A percentile compares a stretch with the other conserved stretches of the same genome.
Conservation (phyloP, 2,329 filamentous ascomycete species). For the Aureobasidium sp. region DNA sequence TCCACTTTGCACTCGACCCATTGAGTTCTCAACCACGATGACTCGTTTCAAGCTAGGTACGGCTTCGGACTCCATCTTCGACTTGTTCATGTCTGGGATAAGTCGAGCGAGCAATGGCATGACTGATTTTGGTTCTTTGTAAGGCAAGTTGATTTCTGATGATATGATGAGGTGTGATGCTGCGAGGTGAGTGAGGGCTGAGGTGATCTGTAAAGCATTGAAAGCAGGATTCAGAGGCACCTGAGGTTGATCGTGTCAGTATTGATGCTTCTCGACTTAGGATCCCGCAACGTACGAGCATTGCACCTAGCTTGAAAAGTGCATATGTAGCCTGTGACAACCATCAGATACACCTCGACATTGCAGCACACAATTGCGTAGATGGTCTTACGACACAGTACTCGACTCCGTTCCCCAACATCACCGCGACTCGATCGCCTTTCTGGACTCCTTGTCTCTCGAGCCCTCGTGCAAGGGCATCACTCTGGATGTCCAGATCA, state of each 20-base stretch:
- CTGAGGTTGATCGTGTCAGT: constrained; percentile 21
- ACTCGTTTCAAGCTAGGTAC: constrained; percentile 66
- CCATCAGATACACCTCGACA: neutral
- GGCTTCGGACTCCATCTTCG: constrained; percentile 44
- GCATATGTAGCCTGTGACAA: constrained; percentile 60
- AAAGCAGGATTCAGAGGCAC: constrained; percentile 91
- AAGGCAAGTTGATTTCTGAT: constrained; percentile 77
- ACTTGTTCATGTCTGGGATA: constrained; percentile 40
- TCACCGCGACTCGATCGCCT: constrained; percentile 79
- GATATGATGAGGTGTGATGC: constrained; percentile 72
- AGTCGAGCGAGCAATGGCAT: constrained; percentile 50
- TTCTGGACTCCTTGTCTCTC: constrained; percentile 63
- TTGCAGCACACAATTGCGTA: neutral
- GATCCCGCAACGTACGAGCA: constrained; percentile 51
- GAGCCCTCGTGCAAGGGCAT: constrained; percentile 65
- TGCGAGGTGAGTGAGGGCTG: constrained; percentile 69
- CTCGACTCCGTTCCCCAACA: constrained; percentile 76
- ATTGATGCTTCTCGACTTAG: neutral
- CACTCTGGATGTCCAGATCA: constrained; percentile 67
- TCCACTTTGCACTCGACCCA: constrained; percentile 44
- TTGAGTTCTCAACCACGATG: constrained; percentile 72
- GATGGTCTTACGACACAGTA: constrained; percentile 58
- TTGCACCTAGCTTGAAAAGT: constrained; percentile 86
- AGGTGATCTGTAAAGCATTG: constrained; percentile 67
- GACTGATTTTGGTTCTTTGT: constrained; percentile 55